Evolutionary conservation across 2,329 filamentous ascomycete genomes (phyloP), one percentile per base, ranked within the genome.

Genomic region (Mariannaea sp.): DNA sequence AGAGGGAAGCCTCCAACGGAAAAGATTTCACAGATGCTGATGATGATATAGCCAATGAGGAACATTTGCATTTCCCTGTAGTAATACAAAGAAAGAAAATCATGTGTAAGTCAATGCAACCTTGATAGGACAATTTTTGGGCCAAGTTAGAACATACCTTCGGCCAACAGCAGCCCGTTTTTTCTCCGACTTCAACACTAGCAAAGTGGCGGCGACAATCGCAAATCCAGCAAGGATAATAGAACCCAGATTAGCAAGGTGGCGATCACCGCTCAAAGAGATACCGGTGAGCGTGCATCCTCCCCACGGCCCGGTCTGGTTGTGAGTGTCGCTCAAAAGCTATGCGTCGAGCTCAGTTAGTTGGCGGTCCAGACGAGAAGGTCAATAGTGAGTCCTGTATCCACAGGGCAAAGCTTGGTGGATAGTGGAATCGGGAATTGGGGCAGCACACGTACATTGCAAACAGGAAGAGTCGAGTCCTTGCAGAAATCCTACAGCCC

Each of bases 11-110:
- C 89, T 62, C 94, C 94, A 29, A 97, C 86, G 0, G 92, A 92
- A 75, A 99, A 97, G 67, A 99, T 96, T 72, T 97, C 94, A 75
- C 92, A 97, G 66, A 99, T 89, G 65, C 89, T 86, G 56, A 97
- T 86, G 53, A 97, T 74, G 52, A 96, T 88, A 71, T 91, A 99
- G 44, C 89, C 87, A 35, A 90, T 58, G 44, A 99, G 83, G 75
- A 99, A 97, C 27, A 97, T 68, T 80, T 99, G 94, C 84, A 99
- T 97, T 74, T 99, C 94, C 73, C 94, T 96, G 26, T 7, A 12
- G 26, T 29, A 12, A n/a, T n/a, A n/a, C n/a, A n/a, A 24, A 8
- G 8, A 24, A 24, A 24, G 8, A 8, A 68, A 49, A 2, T 4
- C 7, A 19, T 1, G 7, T 38, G 47, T 64, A 36, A 62, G 58